Evolutionary conservation across 1,139 yeast genomes (phyloP), one percentile per base, ranked within the genome.

Genomic region (Geotrichum phurueaensis): DNA sequence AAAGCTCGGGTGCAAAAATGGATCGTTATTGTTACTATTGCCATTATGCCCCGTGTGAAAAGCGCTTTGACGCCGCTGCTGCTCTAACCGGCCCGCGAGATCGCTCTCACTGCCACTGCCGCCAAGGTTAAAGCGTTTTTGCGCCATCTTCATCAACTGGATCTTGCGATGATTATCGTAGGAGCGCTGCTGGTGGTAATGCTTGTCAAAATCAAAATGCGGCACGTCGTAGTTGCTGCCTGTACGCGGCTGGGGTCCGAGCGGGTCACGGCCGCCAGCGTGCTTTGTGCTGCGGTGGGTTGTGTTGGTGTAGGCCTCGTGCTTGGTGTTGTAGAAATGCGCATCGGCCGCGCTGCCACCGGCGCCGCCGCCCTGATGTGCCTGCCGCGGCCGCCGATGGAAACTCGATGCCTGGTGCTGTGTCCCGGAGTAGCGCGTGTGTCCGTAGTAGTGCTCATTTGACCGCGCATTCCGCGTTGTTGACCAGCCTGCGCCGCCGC

Each of bases 191-290:
- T 83, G 82, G 48, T 77, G 73, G 43, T 84, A 76, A 71, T 88
- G 95, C 66, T 79, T 79, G 65, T 84, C 82, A 68, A 82, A 85
- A 71, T 88, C 87, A 67, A 88, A 88, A 74, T 88, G 95, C 1
- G 94, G 92, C 6, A 87, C 94, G 66, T 84, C 88, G 62, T 86
- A 72, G 64, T 82, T 80, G 1, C 83, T 81, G 53, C 73, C 73
- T 1, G 68, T 65, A 9, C 64, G 68, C 51, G 67, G 70, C 47
- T 64, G 53, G 27, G 70, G 67, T 23, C 66, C 61, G 49, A 69
- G 61, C 13, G 72, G 72, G 45, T 67, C 66, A 3, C 62, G 63
- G 23, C 64, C 60, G 22, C 62, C 53, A 25, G 69, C 66, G 27
- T 66, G 62, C 49, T 67, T 60, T 6, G 71, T 71, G 39, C 67